Evolutionary conservation across 768 basidiomycete species (phyloP), one percentile per base, ranked within the genome.

Genomic region (Dendrothele bispora): DNA sequence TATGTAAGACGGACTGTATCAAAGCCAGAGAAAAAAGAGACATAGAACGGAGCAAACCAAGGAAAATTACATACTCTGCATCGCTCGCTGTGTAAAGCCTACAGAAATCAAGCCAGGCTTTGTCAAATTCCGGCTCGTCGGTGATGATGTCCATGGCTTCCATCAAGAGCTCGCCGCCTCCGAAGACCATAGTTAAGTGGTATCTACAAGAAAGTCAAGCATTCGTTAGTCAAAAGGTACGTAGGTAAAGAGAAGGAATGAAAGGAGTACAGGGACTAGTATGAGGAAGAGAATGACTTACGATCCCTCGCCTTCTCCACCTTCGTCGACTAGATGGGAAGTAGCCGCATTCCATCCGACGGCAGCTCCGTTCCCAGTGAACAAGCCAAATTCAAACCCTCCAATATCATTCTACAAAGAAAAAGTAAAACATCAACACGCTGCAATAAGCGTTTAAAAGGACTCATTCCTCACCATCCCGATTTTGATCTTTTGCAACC

Each of bases 321-420:
- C 69, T 55, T 67, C 66, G 49, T 71, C 68, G 6, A 67, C 64
- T 51, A 71, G 43, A 51, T 69, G 69, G 14, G 64, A 64, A 21
- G 68, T 69, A 37, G 58, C 67, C 5, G 69, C 67, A 46, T 71
- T 67, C 68, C 68, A 71, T 14, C 69, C 69, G 1, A 71, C 69
- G 11, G 69, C 69, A 11, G 62, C 55, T 1, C 56, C 56, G 43
- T 65, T 65, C 4, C 69, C 69, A 11, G 68, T 68, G 48, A 71
- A 69, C 17, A 71, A 46, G 1, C 69, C 68, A 43, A 55, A 70
- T 50, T 66, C 59, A 49, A 70, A 68, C n/a, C 58, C 48, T 5
- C 66, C 68, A 22, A 71, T 67, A 51, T 71, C 68, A 11, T 46
- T 49, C 67, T 70, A 28, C 15, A 39, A 36, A 24, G 24, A 21